phyloP scores from a whole-genome alignment of 768 basidiomycete genomes.

The Gloeophyllum trabeum region DNA sequence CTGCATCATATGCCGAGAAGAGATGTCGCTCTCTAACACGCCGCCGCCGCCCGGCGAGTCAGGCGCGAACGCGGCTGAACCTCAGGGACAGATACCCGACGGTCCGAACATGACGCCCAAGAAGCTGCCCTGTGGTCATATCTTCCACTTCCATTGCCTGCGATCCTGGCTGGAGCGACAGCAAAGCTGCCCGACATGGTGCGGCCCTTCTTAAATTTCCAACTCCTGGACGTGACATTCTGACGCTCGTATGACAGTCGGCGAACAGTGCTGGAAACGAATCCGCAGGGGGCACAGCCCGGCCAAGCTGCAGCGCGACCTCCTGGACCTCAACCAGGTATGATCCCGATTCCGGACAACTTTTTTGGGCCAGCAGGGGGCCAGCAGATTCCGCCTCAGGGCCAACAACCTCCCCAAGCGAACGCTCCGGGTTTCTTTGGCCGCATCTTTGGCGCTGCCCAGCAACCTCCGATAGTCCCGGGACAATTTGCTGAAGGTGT shows the following conservation, averaged over 20 bases:
- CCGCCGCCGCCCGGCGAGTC: too few species aligned
- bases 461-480: slow-evolving; percentile 20
- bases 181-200: slow-evolving; percentile 99
- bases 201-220: slow-evolving; percentile 16
- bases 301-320: slow-evolving; percentile 8
- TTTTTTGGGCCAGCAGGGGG: neutral
- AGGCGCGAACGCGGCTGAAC: slow-evolving; percentile 8
- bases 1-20: slow-evolving; percentile 97
- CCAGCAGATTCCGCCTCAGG: slow-evolving; percentile 17
- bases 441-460: slow-evolving; percentile 44
- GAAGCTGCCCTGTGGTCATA: slow-evolving; percentile 92
- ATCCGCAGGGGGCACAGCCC: slow-evolving; percentile 9
- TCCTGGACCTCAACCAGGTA: slow-evolving; percentile 13
- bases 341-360: neutral
- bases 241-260: slow-evolving; percentile 35
- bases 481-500: neutral
- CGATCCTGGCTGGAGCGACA: slow-evolving; percentile 97
- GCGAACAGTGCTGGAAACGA: slow-evolving; percentile 59
- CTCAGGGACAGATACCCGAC: slow-evolving; percentile 23
- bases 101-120: slow-evolving; percentile 95
- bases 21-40: slow-evolving; percentile 49
- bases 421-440: slow-evolving; percentile 32
- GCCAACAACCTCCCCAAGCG: slow-evolving; percentile 18
- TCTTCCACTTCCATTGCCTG: slow-evolving; percentile 97
- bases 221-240: neutral